These are phyloP conservation scores for Scytalidium lignicola DNA, from an alignment of 2,329 filamentous ascomycete genomes.

Conservation along the genomic window DNA sequence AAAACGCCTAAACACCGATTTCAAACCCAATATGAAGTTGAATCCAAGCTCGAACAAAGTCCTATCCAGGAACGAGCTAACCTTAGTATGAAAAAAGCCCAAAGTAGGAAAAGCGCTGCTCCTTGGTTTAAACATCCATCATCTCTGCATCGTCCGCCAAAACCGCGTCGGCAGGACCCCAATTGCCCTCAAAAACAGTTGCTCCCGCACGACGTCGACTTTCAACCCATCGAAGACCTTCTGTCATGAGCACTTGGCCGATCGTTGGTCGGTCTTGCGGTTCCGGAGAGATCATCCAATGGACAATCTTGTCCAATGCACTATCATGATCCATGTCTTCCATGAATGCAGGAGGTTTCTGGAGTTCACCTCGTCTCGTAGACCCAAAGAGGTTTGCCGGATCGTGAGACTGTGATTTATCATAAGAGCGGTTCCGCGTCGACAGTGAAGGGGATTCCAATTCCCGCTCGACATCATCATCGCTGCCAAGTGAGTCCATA, in stretches of 20 bases:
- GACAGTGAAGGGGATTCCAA: constrained; percentile 31
- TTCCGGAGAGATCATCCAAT: constrained; percentile 79
- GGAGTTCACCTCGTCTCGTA: constrained; percentile 49
- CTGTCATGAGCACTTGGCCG: constrained; percentile 65
- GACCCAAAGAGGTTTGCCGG: constrained; percentile 30
- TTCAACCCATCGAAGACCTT: constrained; percentile 76
- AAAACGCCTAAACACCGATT: constrained; percentile 18
- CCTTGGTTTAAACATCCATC: constrained; percentile 28
- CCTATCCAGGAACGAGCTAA: constrained; percentile 26
- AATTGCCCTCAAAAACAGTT: constrained; percentile 94
- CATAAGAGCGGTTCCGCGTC: constrained; percentile 24
- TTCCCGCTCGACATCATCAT: constrained; percentile 32
- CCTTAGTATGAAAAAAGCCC: constrained; percentile 9
- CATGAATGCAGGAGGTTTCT: constrained; percentile 83
- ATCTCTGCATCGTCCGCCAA: constrained; percentile 31
- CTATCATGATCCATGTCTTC: constrained; percentile 64
- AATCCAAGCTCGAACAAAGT: constrained; percentile 23
- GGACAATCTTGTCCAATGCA: constrained; percentile 78
- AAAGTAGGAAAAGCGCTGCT: constrained; percentile 12
- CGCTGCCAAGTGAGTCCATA: constrained; percentile 30
- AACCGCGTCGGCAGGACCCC: constrained; percentile 68
- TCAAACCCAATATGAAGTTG: constrained; percentile 14
- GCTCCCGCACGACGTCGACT: constrained; percentile 75
- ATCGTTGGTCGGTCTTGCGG: constrained; percentile 69
- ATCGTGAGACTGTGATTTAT: constrained; percentile 26